Base-by-base conservation (phyloP, 1,139 yeast genomes). In the Magnusiomyces magnusii region DNA sequence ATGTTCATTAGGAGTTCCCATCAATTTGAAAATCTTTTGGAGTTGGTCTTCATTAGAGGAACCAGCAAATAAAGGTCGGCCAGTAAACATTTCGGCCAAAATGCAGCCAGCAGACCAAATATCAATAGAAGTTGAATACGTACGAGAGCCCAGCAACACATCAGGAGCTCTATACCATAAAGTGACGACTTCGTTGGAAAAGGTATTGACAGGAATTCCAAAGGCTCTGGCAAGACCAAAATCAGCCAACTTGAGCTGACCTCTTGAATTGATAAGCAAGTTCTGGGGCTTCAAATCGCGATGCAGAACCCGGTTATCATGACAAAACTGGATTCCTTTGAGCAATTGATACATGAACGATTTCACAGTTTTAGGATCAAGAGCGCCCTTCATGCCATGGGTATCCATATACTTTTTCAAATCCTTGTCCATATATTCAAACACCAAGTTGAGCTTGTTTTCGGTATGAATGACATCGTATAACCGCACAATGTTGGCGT, bases 91-190 rank as follows among this genome's bases (percentile, higher is more conserved):
- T 69, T 93, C 99, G 31, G 91, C 80, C 61, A 93, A 76, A 49
- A 93, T 77, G 75, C 99, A 93, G 1, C 99, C 99, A 64, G 91
- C 86, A 0, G 99, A 97, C 99, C 99, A 93, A 63, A 91, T 85
- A 71, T 93, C 99, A 15, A 93, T 95, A 66, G 89, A 96, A 52
- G 92, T 76, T 0, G 95, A 95, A 73, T 93, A 93, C 61, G 85
- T 85, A 0, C 98, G 92, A 0, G 96, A 85, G 1, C 99, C 99
- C 58, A 93, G 73, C 51, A 93, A 75, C 51, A 93, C 79, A 72
- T 93, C 99, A 0, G 99, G 99, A 0, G 99, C 99, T 62, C 99
- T 80, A 72, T 93, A 93, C 99, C 99, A 93, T 51, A 93, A 77
- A 0, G 99, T 93, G 53, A 93, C 93, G 51, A 93, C 99, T 59